Base-by-base conservation (phyloP, 495 filamentous ascomycete genomes). In the Penicillium cataractarum region DNA sequence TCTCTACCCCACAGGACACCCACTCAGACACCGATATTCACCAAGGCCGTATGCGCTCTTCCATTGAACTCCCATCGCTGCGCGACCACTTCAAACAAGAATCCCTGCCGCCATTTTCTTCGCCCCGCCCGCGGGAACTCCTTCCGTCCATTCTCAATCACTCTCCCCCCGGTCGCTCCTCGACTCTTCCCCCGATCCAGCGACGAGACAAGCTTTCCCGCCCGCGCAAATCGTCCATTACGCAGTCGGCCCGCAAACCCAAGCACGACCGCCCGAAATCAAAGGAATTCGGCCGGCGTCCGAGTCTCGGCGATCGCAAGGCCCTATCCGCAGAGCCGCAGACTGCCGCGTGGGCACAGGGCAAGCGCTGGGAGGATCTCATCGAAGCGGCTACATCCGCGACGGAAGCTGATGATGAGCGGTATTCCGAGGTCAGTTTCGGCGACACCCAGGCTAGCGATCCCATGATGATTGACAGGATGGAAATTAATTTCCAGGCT, bases 301-400 rank as follows among this genome's bases (percentile, higher is more conserved):
- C 88, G 10, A 92, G 89, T 66, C 84, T 89, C 35, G 84, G 87
- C 61, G 89, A 91, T 60, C 83, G 92, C 53, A 96, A 96, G 74
- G 90, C 91, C 24, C 84, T 88, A 62, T 96, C 92, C 3, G 90
- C 91, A 26, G 93, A 96, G 73, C 92, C 93, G 17, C 83, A 87
- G 32, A 79, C 77, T 0, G 86, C 82, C n/a, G 85, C 85, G 9
- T 86, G 84, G 63, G 85, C 89, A 48, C 91, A 88, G 74, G 91
- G 92, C 42, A 94, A 93, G 79, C 83, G 93, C 69, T 97, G 93
- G 93, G 92, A 96, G 75, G 93, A 97, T 74, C 76, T 97, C 62
- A 93, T 97, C 59, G 93, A 97, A 75, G 93, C 93, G 10, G 91
- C 91, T 24, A 89, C 92, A 17, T 96, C 91, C 37, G 92, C 92